These are phyloP conservation scores for Aspergillus heteromorphus DNA, from an alignment of 495 filamentous ascomycete species.

Conservation along the genomic window DNA sequence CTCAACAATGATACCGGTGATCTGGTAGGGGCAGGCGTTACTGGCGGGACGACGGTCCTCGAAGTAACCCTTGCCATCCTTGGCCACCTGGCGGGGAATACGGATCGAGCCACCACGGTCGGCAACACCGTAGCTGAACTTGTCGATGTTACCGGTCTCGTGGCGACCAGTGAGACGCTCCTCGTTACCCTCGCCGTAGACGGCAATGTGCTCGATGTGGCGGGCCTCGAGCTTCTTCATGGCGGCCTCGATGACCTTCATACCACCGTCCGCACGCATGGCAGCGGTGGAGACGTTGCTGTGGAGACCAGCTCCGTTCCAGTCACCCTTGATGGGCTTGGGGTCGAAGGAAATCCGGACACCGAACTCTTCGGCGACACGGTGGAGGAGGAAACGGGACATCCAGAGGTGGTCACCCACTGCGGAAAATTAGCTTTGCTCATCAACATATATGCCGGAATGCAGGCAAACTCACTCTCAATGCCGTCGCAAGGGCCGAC, in stretches of 20 bases:
- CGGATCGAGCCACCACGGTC: slow-evolving; percentile 93
- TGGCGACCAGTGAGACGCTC: slow-evolving; percentile 88
- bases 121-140: slow-evolving; percentile 92
- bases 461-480: slow-evolving; percentile 50
- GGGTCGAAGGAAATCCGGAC: slow-evolving; percentile 93
- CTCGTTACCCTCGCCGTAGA: slow-evolving; percentile 94
- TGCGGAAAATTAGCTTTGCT: slow-evolving; percentile 22
- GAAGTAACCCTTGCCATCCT: slow-evolving; percentile 97
- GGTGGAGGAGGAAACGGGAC: slow-evolving; percentile 92
- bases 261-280: slow-evolving; percentile 88
- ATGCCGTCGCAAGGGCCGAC: slow-evolving; percentile 93
- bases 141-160: slow-evolving; percentile 91
- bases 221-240: slow-evolving; percentile 87
- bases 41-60: slow-evolving; percentile 93
- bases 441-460: slow-evolving; percentile 5
- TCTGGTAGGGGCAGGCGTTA: slow-evolving; percentile 95
- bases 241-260: slow-evolving; percentile 82
- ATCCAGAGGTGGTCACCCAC: slow-evolving; percentile 98
- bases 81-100: slow-evolving; percentile 83
- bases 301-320: slow-evolving; percentile 99
- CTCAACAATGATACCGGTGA: slow-evolving; percentile 89
- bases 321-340: slow-evolving; percentile 98
- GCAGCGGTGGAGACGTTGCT: slow-evolving; percentile 85
- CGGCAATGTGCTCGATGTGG: slow-evolving; percentile 91
- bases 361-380: slow-evolving; percentile 95